Conservation (phyloP, 345 rosid genomes). For the Geranium rotundifolium region DNA sequence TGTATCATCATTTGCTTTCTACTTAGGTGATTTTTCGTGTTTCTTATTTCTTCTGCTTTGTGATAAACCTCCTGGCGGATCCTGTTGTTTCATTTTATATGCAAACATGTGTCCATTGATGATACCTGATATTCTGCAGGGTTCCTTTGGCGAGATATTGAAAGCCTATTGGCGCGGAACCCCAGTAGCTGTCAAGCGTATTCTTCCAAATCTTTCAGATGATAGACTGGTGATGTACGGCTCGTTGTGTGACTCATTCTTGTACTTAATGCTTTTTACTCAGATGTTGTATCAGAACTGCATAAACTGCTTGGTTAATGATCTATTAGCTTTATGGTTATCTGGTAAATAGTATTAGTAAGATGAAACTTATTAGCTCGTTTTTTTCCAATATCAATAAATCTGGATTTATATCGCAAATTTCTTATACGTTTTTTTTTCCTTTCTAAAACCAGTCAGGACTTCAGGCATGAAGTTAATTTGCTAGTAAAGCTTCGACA, state of each 20-base stretch:
- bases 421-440: conserved; percentile 12
- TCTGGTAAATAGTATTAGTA: background rate
- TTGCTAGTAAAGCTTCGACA: conserved; percentile 98
- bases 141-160: conserved; percentile 96
- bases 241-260: conserved; percentile 4
- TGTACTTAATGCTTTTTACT: background rate
- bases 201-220: conserved; percentile 95
- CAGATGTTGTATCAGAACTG: background rate
- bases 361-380: background rate
- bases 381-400: no score
- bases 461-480: conserved; percentile 97
- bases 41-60: background rate
- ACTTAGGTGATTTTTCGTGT: background rate
- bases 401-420: background rate
- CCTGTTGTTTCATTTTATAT: background rate
- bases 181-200: conserved; percentile 92
- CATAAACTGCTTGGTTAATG: background rate
- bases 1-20: no score
- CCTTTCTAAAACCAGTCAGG: conserved; percentile 57
- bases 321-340: background rate
- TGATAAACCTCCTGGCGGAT: background rate
- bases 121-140: conserved; percentile 32
- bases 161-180: conserved; percentile 98
- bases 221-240: conserved; percentile 96
- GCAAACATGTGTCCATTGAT: conserved; percentile 15